Evolutionary conservation across 176 grass and related monocot genomes (phyloP), one percentile per base, ranked within the genome.

Genomic region (Phragmites australis): DNA sequence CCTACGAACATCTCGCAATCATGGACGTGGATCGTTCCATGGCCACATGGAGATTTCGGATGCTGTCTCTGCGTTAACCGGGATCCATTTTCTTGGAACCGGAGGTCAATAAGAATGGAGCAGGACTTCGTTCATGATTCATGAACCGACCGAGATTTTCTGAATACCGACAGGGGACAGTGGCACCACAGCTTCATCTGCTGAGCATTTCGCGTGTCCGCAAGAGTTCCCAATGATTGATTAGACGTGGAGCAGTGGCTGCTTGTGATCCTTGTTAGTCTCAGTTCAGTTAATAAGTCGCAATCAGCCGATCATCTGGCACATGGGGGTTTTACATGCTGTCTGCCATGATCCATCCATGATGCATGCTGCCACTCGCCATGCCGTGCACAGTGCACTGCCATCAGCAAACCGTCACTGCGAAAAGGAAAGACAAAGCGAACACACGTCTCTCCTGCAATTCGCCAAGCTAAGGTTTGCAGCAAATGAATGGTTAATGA

Each of bases 291-390:
- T 52, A 46, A 9, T 19, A 27, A 8, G 85, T 82, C 79, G 55
- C 85, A 3, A 44, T 87, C 85, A 21, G 53, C 32, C 0, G 31
- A 54, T 68, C 62, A 54, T 43, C 3, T n/a, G 53, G 55, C 85
- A 82, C 72, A 80, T 55, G 65, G 78, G 65, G 37, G 72, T 72
- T 47, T 29, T 65, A 70, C 65, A 6, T 71, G 34, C 72, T 87
- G 79, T 82, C 79, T 82, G 85, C 79, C 72, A 77, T 77, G 85
- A 71, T 82, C 44, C 62, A 71, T 82, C 44, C 62, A 9, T 21
- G 44, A 25, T 48, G 64, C 59, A 12, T 8, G 41, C 32, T 29
- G 64, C 42, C 52, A 34, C 19, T 40, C 5, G 34, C 34, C 72
- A 2, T 48, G 61, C 61, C 44, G 19, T 59, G 68, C 26, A 25